Conservation (phyloP, 352 stramenopile species). For the Phytopythium sindhum region DNA sequence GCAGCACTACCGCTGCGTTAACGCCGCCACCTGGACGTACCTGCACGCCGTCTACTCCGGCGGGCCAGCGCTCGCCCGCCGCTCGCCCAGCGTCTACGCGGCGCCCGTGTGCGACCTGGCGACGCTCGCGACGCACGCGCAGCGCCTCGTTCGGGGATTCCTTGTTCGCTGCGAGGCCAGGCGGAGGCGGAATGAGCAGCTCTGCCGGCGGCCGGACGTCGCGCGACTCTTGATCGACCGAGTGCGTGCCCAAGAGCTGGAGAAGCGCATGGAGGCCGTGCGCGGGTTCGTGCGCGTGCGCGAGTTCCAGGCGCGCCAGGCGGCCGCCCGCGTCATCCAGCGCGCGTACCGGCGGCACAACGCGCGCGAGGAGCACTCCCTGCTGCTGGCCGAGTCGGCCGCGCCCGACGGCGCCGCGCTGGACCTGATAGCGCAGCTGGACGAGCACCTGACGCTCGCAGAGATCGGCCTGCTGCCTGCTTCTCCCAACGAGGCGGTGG, state of each 20-base stretch:
- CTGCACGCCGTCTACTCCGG: conserved; percentile 45
- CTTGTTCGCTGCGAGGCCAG: conserved; percentile 26
- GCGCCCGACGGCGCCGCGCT: conserved; percentile 35
- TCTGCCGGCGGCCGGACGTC: conserved; percentile 7
- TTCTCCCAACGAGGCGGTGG: neutral
- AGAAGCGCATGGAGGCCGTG: conserved; percentile 38
- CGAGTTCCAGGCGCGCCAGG: conserved; percentile 53
- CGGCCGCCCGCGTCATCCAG: conserved; percentile 56
- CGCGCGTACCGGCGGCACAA: conserved; percentile 42
- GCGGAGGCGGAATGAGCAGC: conserved; percentile 15
- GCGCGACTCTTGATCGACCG: neutral
- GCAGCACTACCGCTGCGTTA: conserved; percentile 58
- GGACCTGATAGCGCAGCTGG: conserved; percentile 44
- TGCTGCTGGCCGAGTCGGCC: conserved; percentile 54
- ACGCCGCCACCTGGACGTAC: conserved; percentile 50
- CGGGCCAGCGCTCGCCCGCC: conserved; percentile 41
- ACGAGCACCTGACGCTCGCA: conserved; percentile 61
- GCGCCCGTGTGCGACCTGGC: conserved; percentile 26
- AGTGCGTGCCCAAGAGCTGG: conserved; percentile 5
- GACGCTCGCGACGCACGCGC: conserved; percentile 31
- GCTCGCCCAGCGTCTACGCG: conserved; percentile 42
- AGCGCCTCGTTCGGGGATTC: conserved; percentile 54
- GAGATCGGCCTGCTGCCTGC: conserved; percentile 49
- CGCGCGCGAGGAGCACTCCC: conserved; percentile 39
- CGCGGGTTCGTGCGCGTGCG: conserved; percentile 51